A percentile compares a stretch with the other conserved stretches of the same genome.
These are phyloP conservation scores for Moringa oleifera DNA, from an alignment of 345 rosid genomes.

Conservation along the genomic window DNA sequence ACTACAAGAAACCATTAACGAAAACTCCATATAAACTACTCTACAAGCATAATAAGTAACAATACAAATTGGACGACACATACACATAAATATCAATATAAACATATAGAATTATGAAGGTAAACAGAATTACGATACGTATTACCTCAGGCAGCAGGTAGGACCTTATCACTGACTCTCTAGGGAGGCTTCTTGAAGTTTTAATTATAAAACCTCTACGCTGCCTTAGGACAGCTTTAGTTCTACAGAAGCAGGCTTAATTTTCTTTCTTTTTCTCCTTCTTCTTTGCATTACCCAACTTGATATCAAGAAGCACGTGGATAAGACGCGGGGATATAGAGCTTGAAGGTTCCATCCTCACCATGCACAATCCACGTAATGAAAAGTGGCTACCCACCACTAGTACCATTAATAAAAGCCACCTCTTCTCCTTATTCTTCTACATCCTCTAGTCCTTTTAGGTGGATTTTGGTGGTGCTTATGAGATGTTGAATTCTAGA, in stretches of 20 bases:
- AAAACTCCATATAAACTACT: neutral
- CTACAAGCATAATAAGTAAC: neutral
- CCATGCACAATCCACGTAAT: constrained; percentile 96
- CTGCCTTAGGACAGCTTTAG: constrained; percentile 70
- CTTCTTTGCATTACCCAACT: constrained; percentile 50
- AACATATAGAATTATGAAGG: neutral
- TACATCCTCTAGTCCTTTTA: constrained; percentile 5
- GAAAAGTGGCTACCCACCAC: constrained; percentile 41
- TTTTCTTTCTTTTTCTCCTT: constrained; percentile 36
- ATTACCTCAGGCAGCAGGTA: constrained; percentile 94
- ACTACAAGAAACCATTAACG: neutral
- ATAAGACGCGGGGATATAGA: constrained; percentile 51
- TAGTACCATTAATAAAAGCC: neutral
- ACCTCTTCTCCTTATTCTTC: constrained; percentile 8
- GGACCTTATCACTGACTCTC: constrained; percentile 83
- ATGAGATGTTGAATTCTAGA: constrained; percentile 67
- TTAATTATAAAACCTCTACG: constrained; percentile 80
- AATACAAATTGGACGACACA: neutral
- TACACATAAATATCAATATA: neutral
- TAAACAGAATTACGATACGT: too few species aligned
- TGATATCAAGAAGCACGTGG: constrained; percentile 58
- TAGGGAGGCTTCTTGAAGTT: constrained; percentile 62
- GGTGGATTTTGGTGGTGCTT: constrained; percentile 60
- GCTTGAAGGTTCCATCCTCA: constrained; percentile 73
- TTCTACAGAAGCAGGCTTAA: constrained; percentile 12